Conservation (phyloP, 495 filamentous ascomycete genomes). For the Penicillium odoratum region DNA sequence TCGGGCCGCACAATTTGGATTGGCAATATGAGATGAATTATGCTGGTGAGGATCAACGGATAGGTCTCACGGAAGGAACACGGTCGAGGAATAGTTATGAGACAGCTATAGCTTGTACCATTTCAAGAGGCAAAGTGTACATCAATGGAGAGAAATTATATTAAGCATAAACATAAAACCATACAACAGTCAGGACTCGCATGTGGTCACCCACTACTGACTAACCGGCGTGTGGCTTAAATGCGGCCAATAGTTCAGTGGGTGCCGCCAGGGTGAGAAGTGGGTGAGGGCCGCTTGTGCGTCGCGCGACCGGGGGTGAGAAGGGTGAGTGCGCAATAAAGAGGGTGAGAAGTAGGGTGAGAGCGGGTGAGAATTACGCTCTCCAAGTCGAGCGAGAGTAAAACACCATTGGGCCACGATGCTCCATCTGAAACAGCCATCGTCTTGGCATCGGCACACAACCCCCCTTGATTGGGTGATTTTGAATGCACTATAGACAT, state of each 20-base stretch:
- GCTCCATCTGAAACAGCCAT: not conserved
- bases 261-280: not conserved
- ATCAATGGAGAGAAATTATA: no score
- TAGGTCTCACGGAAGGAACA: no score
- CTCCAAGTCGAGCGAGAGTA: not conserved
- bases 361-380: not conserved
- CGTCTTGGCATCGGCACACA: not conserved
- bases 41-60: no score
- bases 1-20: slow-evolving; percentile 57
- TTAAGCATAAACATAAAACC: no score
- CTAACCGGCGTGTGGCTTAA: no score
- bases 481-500: not conserved
- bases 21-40: slow-evolving; percentile 45
- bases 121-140: no score
- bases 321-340: no score
- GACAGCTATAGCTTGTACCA: no score
- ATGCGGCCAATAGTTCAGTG: not conserved
- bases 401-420: not conserved
- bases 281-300: not conserved
- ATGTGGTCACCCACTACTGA: no score
- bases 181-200: no score
- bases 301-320: not conserved
- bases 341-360: not conserved
- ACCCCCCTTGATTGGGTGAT: not conserved
- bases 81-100: no score